These are phyloP conservation scores for Dryadomyces sulphureus DNA, from an alignment of 2,329 filamentous ascomycete genomes.

Conservation along the genomic window DNA sequence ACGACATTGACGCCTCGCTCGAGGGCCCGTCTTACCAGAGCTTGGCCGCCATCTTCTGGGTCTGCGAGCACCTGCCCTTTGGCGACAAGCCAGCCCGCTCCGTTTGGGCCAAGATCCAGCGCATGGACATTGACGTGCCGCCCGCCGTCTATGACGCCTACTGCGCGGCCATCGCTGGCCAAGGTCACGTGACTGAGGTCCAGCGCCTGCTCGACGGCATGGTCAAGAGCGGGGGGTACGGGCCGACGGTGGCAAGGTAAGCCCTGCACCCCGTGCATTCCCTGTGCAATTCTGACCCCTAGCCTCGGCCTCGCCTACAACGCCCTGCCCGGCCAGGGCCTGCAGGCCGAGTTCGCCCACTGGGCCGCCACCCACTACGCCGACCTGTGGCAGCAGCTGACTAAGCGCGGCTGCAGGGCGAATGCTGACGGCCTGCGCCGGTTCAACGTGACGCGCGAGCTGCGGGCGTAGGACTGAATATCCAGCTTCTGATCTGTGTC, in stretches of 20 bases:
- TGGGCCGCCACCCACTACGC: slow-evolving; percentile 62
- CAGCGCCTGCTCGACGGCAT: slow-evolving; percentile 52
- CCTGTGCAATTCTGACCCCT: neutral
- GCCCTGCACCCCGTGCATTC: slow-evolving; percentile 16
- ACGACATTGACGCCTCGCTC: slow-evolving; percentile 63
- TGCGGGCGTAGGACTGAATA: slow-evolving; percentile 6
- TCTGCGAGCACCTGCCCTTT: slow-evolving; percentile 50
- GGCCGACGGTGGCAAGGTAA: slow-evolving; percentile 57
- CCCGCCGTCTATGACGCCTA: slow-evolving; percentile 62
- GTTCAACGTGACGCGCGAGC: slow-evolving; percentile 32
- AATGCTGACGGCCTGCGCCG: slow-evolving; percentile 29
- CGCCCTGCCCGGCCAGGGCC: slow-evolving; percentile 46
- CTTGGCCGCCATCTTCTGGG: slow-evolving; percentile 66
- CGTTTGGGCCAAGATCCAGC: slow-evolving; percentile 56
- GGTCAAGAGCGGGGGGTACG: slow-evolving; percentile 48
- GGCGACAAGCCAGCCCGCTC: slow-evolving; percentile 45
- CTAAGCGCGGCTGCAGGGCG: slow-evolving; percentile 32
- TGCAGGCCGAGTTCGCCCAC: slow-evolving; percentile 54
- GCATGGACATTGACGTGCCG: slow-evolving; percentile 68
- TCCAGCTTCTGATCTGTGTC: no score
- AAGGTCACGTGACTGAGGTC: slow-evolving; percentile 54
- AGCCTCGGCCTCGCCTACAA: slow-evolving; percentile 69
- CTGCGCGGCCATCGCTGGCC: slow-evolving; percentile 58
- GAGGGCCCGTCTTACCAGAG: slow-evolving; percentile 78
- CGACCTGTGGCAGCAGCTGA: slow-evolving; percentile 52